phyloP scores from a whole-genome alignment of 116 monocot genomes.

The Papilionanthe hybrid region DNA sequence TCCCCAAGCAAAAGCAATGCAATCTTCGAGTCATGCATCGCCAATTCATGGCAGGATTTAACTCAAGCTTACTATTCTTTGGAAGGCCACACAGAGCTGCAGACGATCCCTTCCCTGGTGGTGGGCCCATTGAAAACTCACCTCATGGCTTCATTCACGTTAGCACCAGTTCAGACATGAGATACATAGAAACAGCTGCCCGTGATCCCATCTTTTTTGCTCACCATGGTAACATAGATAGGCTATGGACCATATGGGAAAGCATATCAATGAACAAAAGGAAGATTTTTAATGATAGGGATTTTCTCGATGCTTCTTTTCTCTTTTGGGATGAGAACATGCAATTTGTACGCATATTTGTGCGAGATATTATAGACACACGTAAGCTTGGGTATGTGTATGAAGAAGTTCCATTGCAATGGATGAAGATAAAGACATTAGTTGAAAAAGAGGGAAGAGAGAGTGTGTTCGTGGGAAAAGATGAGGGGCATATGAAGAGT shows the following conservation, averaged over 20 bases:
- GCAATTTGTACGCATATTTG: neutral
- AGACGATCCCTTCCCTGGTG: conserved; percentile 6
- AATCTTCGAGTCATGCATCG: conserved; percentile 40
- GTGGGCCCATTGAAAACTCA: conserved; percentile 15
- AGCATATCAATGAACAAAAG: neutral
- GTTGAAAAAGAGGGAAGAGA: neutral
- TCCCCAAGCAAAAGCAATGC: conserved; percentile 15
- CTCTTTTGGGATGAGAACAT: conserved; percentile 40
- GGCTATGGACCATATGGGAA: conserved; percentile 41
- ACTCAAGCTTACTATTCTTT: conserved; percentile 22
- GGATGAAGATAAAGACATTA: neutral
- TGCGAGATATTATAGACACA: neutral
- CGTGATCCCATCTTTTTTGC: conserved; percentile 39
- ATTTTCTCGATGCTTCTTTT: conserved; percentile 38
- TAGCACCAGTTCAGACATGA: conserved; percentile 28
- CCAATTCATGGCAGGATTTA: conserved; percentile 20
- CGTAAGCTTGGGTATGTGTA: conserved; percentile 10
- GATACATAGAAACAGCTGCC: conserved; percentile 17
- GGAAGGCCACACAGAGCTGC: conserved; percentile 23
- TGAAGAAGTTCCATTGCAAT: neutral
- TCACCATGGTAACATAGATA: conserved; percentile 51
- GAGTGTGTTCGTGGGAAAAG: no score
- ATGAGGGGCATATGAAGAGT: no score
- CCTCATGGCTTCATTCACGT: conserved; percentile 29
- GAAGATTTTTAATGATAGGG: neutral